A percentile compares a stretch with the other conserved stretches of the same genome.
Conservation (phyloP, 352 stramenopile species). For the Plasmopara viticola region DNA sequence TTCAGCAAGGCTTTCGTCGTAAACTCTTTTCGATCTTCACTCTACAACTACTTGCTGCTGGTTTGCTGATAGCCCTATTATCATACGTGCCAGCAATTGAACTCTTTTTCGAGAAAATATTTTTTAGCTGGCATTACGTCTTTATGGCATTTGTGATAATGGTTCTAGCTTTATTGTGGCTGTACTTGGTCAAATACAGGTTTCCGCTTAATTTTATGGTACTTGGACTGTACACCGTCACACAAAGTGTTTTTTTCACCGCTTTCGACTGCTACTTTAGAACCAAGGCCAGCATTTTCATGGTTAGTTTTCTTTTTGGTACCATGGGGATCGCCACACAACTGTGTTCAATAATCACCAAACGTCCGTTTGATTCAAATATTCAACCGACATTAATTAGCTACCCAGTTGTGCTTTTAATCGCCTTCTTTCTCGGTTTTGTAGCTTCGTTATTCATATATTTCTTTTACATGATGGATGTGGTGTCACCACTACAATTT, state of each 20-base stretch:
- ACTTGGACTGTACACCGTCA: constrained; percentile 46
- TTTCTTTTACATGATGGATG: constrained; percentile 47
- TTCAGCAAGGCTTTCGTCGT: constrained; percentile 66
- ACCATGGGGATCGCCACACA: constrained; percentile 56
- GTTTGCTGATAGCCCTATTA: constrained; percentile 40
- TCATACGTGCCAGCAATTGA: constrained; percentile 33
- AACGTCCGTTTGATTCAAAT: constrained; percentile 29
- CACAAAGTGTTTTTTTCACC: constrained; percentile 55
- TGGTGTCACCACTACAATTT: constrained; percentile 49
- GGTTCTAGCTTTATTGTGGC: constrained; percentile 45
- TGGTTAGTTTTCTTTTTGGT: constrained; percentile 52
- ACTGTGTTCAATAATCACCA: constrained; percentile 44
- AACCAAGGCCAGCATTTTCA: constrained; percentile 58
- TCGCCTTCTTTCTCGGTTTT: constrained; percentile 51
- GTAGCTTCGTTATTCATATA: constrained; percentile 57
- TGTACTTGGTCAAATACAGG: constrained; percentile 69
- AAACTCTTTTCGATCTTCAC: constrained; percentile 75
- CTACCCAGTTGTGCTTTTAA: constrained; percentile 46
- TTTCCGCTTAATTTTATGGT: constrained; percentile 72
- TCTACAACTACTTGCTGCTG: constrained; percentile 52
- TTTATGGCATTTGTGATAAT: constrained; percentile 50
- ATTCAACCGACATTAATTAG: constrained; percentile 39
- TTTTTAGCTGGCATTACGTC: constrained; percentile 46
- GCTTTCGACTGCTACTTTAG: constrained; percentile 51
- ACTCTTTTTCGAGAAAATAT: constrained; percentile 24